Evolutionary conservation across 2,329 filamentous ascomycete genomes (phyloP), one percentile per base, ranked within the genome.

Genomic region (Fusarium lyarnte): DNA sequence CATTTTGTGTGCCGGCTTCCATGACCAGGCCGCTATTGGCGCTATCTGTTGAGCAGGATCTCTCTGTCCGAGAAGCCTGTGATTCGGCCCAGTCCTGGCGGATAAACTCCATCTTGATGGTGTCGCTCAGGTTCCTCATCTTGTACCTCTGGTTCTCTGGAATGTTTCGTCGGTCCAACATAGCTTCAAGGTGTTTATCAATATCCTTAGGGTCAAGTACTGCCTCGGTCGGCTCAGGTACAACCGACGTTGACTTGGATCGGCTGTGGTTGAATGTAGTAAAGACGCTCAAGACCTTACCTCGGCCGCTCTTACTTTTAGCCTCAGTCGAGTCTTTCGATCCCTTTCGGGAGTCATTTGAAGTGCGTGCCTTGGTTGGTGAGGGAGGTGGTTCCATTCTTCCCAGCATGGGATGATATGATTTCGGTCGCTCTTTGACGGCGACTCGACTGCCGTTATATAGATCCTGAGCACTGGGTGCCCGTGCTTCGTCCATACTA

Each of bases 41-140:
- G 73, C 84, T 85, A 78, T 82, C 83, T 77, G 85, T 80, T 76
- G 84, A 86, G 73, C 81, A 83, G 71, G 84, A 78, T 73, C 83
- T 81, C 68, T 84, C 78, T 80, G 82, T 77, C 79, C 83, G 83
- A 74, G 85, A 83, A 58, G 87, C 86, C 80, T 85, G 84, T 82
- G 87, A 91, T 80, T 92, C 92, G 11, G 89, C 90, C 86, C 93
- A 94, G 79, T 98, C 93, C 80, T 97, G 95, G 58, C 92, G 91
- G 76, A 98, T 94, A 77, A 99, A 97, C 79, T 98, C 95, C 79
- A 94, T 93, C 83, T 99, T 99, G 84, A 98, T 95, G 39, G 93
- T 92, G 73, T 94, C 88, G 70, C 93, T 94, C 67, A 99, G 85
- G 63, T 91, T 95, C 49, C 95, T 90, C 94, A 99, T 98, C 84